phyloP scores from a whole-genome alignment of 2,329 filamentous ascomycete genomes.

The Neoascochyta sp. region DNA sequence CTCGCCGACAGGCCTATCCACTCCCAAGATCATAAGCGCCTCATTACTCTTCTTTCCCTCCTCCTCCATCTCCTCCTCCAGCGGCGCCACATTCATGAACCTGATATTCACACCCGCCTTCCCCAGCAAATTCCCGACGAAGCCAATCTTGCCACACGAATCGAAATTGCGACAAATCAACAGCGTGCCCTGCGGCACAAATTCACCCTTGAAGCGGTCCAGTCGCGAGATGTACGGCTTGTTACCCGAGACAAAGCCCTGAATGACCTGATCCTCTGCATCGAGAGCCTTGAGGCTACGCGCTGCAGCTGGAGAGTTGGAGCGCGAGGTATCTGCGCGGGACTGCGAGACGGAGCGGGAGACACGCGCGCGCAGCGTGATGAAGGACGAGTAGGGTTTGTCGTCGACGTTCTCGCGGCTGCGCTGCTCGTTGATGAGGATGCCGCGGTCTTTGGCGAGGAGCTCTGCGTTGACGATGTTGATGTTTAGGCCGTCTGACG shows the following conservation, averaged over 20 bases:
- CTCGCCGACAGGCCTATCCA: constrained; percentile 61
- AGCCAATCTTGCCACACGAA: constrained; percentile 76
- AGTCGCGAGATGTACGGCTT: constrained; percentile 67
- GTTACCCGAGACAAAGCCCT: constrained; percentile 64
- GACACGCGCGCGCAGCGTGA: constrained; percentile 61
- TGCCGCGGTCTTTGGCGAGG: constrained; percentile 71
- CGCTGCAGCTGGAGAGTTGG: constrained; percentile 27
- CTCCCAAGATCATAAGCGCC: constrained; percentile 77
- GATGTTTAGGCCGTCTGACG: constrained; percentile 63
- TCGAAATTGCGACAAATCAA: constrained; percentile 81
- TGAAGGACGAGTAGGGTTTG: constrained; percentile 64
- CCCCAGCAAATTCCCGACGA: constrained; percentile 68
- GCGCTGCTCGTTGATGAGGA: constrained; percentile 71
- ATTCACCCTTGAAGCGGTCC: constrained; percentile 69
- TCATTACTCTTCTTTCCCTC: constrained; percentile 51
- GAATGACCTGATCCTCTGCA: constrained; percentile 52
- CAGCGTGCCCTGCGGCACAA: constrained; percentile 68
- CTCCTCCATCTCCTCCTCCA: constrained; percentile 44
- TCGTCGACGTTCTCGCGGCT: constrained; percentile 58
- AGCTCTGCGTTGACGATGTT: constrained; percentile 80
- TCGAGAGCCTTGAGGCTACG: constrained; percentile 8
- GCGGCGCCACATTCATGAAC: constrained; percentile 70
- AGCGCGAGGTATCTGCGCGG: constrained; percentile 18
- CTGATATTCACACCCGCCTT: constrained; percentile 70
- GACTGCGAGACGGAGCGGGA: constrained; percentile 36